Percentiles rank a stretch among this genome's conserved stretches.
These are phyloP conservation scores for Moringa oleifera DNA, from an alignment of 345 rosid species.

Conservation along the genomic window DNA sequence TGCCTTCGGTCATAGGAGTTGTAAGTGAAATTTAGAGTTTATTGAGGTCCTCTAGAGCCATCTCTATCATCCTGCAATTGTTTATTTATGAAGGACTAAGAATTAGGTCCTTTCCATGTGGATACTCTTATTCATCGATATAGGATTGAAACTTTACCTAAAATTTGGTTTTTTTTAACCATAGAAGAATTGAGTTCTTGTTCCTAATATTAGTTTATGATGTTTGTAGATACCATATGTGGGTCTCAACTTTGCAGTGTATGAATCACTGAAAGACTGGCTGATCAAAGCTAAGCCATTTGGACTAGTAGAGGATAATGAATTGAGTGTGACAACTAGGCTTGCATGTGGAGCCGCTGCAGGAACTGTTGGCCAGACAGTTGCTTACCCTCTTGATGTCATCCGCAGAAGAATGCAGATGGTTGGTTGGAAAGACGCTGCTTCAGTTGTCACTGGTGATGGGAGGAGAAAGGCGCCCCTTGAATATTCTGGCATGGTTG, in stretches of 20 bases:
- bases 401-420: constrained; percentile 98
- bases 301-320: constrained; percentile 65
- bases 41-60: no score
- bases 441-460: constrained; percentile 78
- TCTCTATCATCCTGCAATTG: no score
- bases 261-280: constrained; percentile 91
- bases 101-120: no score
- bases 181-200: no score
- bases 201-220: neutral
- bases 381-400: constrained; percentile 98
- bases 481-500: constrained; percentile 83
- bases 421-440: constrained; percentile 98
- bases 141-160: no score
- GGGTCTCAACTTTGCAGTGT: constrained; percentile 94
- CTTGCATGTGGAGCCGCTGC: constrained; percentile 97
- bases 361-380: constrained; percentile 96
- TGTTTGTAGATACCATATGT: constrained; percentile 87
- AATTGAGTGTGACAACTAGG: constrained; percentile 74
- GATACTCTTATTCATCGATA: no score
- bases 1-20: constrained; percentile 99
- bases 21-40: constrained; percentile 35
- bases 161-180: no score
- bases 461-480: constrained; percentile 51
- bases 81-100: no score
- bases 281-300: constrained; percentile 56